Evolutionary conservation across 2,329 filamentous ascomycete species (phyloP), one percentile per base, ranked within the genome.

Genomic region (Coniochaeta sp.): DNA sequence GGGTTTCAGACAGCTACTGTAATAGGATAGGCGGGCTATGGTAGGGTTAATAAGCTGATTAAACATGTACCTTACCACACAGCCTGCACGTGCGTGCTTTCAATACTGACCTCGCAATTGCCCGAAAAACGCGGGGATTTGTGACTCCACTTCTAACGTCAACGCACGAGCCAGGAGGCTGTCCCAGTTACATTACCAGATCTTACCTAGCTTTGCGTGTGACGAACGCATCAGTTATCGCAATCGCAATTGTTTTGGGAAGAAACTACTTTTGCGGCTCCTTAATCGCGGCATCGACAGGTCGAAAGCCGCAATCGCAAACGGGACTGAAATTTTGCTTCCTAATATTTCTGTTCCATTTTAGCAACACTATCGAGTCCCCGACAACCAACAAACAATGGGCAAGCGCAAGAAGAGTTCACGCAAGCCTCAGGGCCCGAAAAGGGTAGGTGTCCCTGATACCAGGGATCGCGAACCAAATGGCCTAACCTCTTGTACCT

Each of bases 331-430:
- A 22, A 47, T 19, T 17, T 17, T 22, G 6, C 47, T 12, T 31
- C 22, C n/a, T n/a, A n/a, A n/a, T n/a, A n/a, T 6, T 1, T 11
- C 14, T n/a, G n/a, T 31, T n/a, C 26, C 31, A 52, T 52, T 17
- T 17, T 31, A 12, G 17, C 26, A 31, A n/a, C 47, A n/a, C 6
- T 9, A 2, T 12, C 19, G 16, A 14, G n/a, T 22, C 54, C 24
- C 19, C 2, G 31, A 24, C 2, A 34, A 34, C 31, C 2, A 19
- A 57, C 28, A 4, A 16, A 57, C 54, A 57, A 81, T 91, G 93
- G 93, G 93, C 64, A 97, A 97, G 82, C 90, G 93, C 74, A 97
- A 96, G 83, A 96, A 95, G 83, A 89, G 89, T 28, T 89, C 91
- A 59, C 84, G 86, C 71, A 92, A 92, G 79, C 90, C 90, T 17